Evolutionary conservation across 2,329 filamentous ascomycete species (phyloP).

Genomic region (Epichloe brachyelytri): DNA sequence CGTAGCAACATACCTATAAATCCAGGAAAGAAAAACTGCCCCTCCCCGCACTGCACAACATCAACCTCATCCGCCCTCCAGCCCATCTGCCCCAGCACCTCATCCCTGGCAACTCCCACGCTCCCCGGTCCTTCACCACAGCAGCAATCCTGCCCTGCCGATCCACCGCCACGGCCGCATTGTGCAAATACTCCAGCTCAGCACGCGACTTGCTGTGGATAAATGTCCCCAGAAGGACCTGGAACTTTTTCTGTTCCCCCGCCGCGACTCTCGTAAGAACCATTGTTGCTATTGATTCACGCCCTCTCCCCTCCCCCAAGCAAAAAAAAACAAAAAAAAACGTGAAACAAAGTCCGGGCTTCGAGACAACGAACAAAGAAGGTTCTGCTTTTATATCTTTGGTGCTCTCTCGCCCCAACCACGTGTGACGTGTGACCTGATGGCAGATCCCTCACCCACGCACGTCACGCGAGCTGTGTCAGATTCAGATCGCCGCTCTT

Average conservation of each 20-base stretch:
- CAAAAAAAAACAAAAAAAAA: fast-evolving
- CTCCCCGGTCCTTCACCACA: slow-evolving; percentile 25
- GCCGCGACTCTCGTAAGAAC: slow-evolving; percentile 1
- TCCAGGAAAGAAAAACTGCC: slow-evolving; percentile 71
- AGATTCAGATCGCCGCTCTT: neutral
- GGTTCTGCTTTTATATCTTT: no score
- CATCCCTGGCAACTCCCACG: slow-evolving; percentile 16
- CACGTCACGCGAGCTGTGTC: no score
- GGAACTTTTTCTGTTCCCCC: slow-evolving; percentile 19
- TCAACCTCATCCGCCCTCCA: slow-evolving; percentile 30
- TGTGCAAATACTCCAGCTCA: slow-evolving; percentile 37
- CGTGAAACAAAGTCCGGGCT: no score
- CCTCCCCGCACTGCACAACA: slow-evolving; percentile 25
- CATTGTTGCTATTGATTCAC: neutral
- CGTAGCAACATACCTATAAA: slow-evolving; percentile 50
- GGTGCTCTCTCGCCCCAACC: no score
- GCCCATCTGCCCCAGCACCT: slow-evolving; percentile 27
- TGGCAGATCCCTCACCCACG: no score
- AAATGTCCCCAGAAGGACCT: slow-evolving; percentile 42
- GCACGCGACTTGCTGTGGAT: slow-evolving; percentile 36
- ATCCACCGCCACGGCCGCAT: slow-evolving; percentile 39
- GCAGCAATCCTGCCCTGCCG: slow-evolving; percentile 35
- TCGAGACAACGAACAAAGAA: no score
- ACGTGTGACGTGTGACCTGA: no score
- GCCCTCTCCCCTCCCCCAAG: neutral